Conservation (phyloP, 768 basidiomycete genomes). For the Fibroporia radiculosa region DNA sequence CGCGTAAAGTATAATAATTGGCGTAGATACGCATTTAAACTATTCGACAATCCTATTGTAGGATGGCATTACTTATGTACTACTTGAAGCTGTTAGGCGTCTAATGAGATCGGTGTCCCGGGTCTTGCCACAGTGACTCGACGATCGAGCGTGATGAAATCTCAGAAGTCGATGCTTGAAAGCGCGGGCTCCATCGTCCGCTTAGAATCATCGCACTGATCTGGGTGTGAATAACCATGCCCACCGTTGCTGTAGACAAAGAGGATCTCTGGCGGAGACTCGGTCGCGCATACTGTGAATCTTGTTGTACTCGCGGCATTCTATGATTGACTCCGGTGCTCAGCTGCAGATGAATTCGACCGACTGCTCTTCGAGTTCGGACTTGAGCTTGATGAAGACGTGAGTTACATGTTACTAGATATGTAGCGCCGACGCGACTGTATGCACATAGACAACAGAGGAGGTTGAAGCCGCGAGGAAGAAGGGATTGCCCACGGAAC, state of each 20-base stretch:
- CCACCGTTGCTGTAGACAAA: conserved; percentile 94
- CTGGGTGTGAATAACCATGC: conserved; percentile 46
- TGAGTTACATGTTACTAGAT: conserved; percentile 32
- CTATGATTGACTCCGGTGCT: conserved; percentile 3
- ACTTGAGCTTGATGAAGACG: conserved; percentile 96
- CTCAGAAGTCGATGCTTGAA: no score
- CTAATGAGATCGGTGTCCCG: no score
- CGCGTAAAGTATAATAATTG: no score
- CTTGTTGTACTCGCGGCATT: neutral
- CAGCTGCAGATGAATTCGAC: conserved; percentile 94
- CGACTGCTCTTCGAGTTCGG: conserved; percentile 96
- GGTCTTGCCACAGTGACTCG: no score
- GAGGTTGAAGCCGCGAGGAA: conserved; percentile 78
- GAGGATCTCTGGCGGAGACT: conserved; percentile 87
- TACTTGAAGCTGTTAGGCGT: no score
- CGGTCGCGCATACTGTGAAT: conserved; percentile 72
- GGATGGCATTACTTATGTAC: no score
- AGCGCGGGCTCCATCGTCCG: no score
- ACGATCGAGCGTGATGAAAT: no score
- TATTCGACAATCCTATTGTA: no score
- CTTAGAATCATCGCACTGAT: no score
- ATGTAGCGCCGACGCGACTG: conserved; percentile 2
- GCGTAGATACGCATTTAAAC: no score
- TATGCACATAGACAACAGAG: conserved; percentile 63
- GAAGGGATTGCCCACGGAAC: conserved; percentile 78